Evolutionary conservation across 2,329 filamentous ascomycete species (phyloP), one percentile per base, ranked within the genome.

Genomic region (Paecilomyces sp.): DNA sequence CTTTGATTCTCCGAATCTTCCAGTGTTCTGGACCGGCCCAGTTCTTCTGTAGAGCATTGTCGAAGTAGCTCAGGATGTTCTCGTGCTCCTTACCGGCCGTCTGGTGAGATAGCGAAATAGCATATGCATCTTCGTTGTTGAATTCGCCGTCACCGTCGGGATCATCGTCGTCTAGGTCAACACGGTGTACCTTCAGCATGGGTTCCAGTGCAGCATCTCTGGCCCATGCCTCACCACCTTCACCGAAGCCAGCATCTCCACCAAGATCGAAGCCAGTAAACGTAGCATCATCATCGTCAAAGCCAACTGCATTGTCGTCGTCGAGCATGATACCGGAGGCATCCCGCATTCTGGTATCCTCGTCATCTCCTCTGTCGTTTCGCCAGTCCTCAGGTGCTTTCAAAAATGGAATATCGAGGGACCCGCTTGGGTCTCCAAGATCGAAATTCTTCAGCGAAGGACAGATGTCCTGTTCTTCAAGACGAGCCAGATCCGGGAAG

Each of bases 11-110:
- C 63, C 90, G 85, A 71, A 99, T 97, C 66, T 93, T 88, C 94
- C 94, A 99, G 75, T 99, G 94, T 73, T 97, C 94, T n/a, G 94
- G 93, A 55, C 92, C 95, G 5, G 89, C 88, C 93, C 94, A 99
- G 70, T 97, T 97, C 82, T 96, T 97, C 72, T 94, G 91, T 52
- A 97, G 79, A 2, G 93, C 92, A 70, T 96, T 91, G 73, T 99
- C 94, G 71, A 99, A 99, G 78, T 97, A 99, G 70, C 90, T 89
- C n/a, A 99, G 83, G 60, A 99, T 96, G 68, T 96, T 93, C 67
- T 97, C 91, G 71, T 97, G 92, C 72, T 88, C 80, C 52, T 76
- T 77, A 61, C 91, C 90, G 56, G 82, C 81, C 58, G 86, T 85
- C 57, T 84, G 82, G 66, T 89, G 88, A 50, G 85, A 85, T 79